Percentiles rank a stretch among this genome's conserved stretches.
Conservation (phyloP, 176 grass and related monocot genomes). For the Luzula sylvatica region DNA sequence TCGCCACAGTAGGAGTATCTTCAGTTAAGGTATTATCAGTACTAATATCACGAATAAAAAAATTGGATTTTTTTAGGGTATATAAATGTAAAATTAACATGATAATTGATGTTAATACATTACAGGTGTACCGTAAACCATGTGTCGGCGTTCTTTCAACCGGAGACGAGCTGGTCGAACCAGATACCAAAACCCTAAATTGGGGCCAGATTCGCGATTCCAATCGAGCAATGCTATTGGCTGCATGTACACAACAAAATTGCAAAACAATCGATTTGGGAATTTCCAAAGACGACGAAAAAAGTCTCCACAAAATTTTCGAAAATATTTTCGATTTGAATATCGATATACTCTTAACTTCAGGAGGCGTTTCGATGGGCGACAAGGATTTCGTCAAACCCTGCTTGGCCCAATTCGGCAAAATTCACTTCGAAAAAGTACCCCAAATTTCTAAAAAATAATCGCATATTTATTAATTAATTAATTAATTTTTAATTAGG, state of each 20-base stretch:
- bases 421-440: conserved; percentile 95
- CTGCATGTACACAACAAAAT: conserved; percentile 67
- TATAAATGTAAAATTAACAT: neutral
- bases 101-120: too few species aligned
- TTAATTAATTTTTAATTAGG: conserved; percentile 31
- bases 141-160: conserved; percentile 75
- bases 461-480: neutral
- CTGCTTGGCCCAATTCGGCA: conserved; percentile 61
- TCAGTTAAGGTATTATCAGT: conserved; percentile 46
- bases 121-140: conserved; percentile 60
- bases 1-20: conserved; percentile 69
- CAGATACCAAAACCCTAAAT: conserved; percentile 51
- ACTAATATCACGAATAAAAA: neutral
- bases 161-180: conserved; percentile 76
- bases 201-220: conserved; percentile 95
- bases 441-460: too few species aligned
- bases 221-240: conserved; percentile 78
- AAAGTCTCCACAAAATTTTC: conserved; percentile 50
- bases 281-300: conserved; percentile 76
- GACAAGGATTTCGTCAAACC: conserved; percentile 95
- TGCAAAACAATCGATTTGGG: conserved; percentile 81
- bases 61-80: neutral
- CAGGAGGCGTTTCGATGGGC: conserved; percentile 95
- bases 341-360: conserved; percentile 79
- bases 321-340: conserved; percentile 50